Evolutionary conservation across 148 eudicot genomes (phyloP).

Genomic region (Rhododendron kiyosumense): DNA sequence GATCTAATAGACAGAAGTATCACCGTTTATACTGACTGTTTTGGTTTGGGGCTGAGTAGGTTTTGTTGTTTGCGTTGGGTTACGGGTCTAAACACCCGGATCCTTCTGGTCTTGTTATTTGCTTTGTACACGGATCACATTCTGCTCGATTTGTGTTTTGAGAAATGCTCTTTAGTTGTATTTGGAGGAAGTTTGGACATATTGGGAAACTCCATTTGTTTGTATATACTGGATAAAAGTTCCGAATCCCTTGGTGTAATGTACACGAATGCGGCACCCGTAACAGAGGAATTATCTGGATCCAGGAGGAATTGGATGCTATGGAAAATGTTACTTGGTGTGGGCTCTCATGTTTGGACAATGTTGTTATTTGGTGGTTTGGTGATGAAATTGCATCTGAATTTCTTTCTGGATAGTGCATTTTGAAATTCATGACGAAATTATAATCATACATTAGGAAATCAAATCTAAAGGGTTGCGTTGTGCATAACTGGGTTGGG

Average conservation of each 20-base stretch:
- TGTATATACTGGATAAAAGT: neutral
- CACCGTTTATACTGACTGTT: neutral
- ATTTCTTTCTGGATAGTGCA: neutral
- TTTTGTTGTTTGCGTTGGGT: neutral
- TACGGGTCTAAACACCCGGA: neutral
- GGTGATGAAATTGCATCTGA: neutral
- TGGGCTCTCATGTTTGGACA: neutral
- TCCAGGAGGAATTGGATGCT: neutral
- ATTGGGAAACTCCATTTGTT: neutral
- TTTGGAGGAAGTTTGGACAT: neutral
- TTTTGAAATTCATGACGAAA: neutral
- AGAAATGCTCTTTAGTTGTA: neutral
- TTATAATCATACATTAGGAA: neutral
- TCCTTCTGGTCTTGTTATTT: neutral
- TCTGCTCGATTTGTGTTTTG: neutral
- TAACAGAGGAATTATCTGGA: neutral
- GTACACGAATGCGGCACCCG: neutral
- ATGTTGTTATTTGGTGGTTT: neutral
- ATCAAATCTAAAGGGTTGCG: neutral
- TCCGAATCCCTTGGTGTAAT: neutral
- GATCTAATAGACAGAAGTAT: neutral
- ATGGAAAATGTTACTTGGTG: neutral
- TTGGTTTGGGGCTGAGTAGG: no score
- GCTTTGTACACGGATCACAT: neutral
- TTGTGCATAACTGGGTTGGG: neutral